Percentiles rank a stretch among this genome's conserved stretches.
Conservation (phyloP, 257 asterid genomes). For the Mentha longifolia region DNA sequence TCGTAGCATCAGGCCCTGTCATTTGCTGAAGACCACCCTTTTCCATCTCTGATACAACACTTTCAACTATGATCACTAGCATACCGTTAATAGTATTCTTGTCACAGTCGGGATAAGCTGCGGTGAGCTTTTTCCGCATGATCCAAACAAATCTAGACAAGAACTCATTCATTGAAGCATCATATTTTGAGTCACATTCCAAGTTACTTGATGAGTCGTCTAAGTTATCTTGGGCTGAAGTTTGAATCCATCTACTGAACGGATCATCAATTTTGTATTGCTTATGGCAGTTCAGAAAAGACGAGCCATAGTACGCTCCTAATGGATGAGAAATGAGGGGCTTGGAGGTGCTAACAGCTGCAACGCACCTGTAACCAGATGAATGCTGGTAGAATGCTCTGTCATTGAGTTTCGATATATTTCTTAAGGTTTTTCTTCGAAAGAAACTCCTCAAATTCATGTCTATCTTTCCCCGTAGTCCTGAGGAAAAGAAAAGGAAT, state of each 20-base stretch:
- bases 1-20: slow-evolving; percentile 37
- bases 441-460: slow-evolving; percentile 62
- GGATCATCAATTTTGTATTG: slow-evolving; percentile 14
- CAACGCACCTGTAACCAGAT: slow-evolving; percentile 34
- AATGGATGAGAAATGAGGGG: slow-evolving; percentile 25
- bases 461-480: slow-evolving; percentile 10
- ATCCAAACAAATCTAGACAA: slow-evolving; percentile 86
- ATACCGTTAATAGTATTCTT: slow-evolving; percentile 70
- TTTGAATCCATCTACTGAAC: slow-evolving; percentile 43
- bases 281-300: slow-evolving; percentile 12
- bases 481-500: not conserved
- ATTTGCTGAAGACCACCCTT: slow-evolving; percentile 62
- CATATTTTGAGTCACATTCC: slow-evolving; percentile 50
- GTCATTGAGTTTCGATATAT: slow-evolving; percentile 43
- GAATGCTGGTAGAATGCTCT: slow-evolving; percentile 36
- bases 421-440: slow-evolving; percentile 37
- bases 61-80: slow-evolving; percentile 74
- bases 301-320: slow-evolving; percentile 12
- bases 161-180: slow-evolving; percentile 67
- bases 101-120: slow-evolving; percentile 65
- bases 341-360: slow-evolving; percentile 29
- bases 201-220: slow-evolving; percentile 33
- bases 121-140: slow-evolving; percentile 74
- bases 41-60: slow-evolving; percentile 68
- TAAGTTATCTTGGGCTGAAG: slow-evolving; percentile 34